Conservation (phyloP, 164 flowering plant species). For the Vitis amurensis region DNA sequence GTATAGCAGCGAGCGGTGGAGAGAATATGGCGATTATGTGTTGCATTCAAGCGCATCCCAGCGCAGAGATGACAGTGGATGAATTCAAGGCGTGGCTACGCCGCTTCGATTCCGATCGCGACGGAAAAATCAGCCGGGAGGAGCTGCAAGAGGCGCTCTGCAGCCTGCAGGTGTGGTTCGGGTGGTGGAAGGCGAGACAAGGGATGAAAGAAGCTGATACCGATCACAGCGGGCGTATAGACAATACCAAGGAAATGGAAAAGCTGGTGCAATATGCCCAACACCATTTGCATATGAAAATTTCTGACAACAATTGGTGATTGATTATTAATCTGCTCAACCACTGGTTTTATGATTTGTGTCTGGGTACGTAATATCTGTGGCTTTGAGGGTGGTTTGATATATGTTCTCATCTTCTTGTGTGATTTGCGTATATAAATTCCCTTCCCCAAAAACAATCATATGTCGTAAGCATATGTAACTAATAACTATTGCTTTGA, state of each 20-base stretch:
- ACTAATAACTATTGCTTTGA: not conserved
- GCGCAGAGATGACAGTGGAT: conserved; percentile 30
- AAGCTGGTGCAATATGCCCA: conserved; percentile 26
- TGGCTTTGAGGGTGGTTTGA: not conserved
- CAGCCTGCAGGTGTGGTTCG: conserved; percentile 23
- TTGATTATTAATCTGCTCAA: not conserved
- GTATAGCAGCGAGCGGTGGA: not conserved
- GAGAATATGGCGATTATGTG: conserved; percentile 26
- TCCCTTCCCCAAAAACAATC: no score
- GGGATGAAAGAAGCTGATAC: conserved; percentile 32
- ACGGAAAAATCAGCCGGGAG: conserved; percentile 33
- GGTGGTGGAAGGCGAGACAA: conserved; percentile 33
- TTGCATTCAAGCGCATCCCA: conserved; percentile 17
- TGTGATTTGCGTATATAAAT: not conserved
- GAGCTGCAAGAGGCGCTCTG: conserved; percentile 33
- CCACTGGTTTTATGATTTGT: not conserved
- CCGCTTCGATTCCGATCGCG: conserved; percentile 25
- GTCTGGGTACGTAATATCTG: not conserved
- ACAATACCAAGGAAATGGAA: conserved; percentile 19
- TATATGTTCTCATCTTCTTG: not conserved
- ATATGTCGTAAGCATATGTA: no score
- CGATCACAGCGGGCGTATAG: conserved; percentile 20
- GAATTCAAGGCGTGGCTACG: conserved; percentile 40
- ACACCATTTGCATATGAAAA: conserved; percentile 26
- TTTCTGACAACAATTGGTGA: conserved; percentile 17